These are phyloP conservation scores for Yarrowia sp. DNA, from an alignment of 805 yeast species.

Conservation along the genomic window DNA sequence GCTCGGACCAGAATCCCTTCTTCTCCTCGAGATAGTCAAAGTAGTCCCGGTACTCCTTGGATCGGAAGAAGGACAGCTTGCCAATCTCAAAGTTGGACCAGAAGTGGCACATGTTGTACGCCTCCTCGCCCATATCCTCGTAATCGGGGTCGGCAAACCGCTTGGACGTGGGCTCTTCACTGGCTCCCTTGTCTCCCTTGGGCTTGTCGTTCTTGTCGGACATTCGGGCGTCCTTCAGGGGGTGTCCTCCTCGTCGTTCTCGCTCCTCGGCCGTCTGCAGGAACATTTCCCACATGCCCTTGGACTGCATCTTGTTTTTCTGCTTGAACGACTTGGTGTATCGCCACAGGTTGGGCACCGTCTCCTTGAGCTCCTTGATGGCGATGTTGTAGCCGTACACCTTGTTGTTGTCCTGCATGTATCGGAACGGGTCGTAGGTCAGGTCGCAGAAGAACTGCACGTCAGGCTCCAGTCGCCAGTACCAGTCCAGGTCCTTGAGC, in stretches of 20 bases:
- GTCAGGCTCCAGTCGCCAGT: slow-evolving; percentile 96
- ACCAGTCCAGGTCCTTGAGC: slow-evolving; percentile 79
- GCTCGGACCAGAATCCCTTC: slow-evolving; percentile 86
- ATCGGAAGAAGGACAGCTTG: slow-evolving; percentile 72
- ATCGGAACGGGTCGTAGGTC: slow-evolving; percentile 87
- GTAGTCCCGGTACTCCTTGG: slow-evolving; percentile 68
- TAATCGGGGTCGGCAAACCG: slow-evolving; percentile 45
- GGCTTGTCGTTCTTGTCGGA: slow-evolving; percentile 57
- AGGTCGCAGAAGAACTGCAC: slow-evolving; percentile 89
- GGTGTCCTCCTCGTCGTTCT: slow-evolving; percentile 54
- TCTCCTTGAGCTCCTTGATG: slow-evolving; percentile 77
- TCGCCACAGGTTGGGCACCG: slow-evolving; percentile 82
- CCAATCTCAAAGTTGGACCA: slow-evolving; percentile 97
- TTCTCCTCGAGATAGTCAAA: slow-evolving; percentile 70
- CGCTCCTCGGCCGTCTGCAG: slow-evolving; percentile 49
- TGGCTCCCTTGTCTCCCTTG: neutral
- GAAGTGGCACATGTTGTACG: slow-evolving; percentile 80
- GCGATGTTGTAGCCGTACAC: slow-evolving; percentile 85
- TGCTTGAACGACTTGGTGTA: slow-evolving; percentile 70
- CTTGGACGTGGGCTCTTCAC: slow-evolving; percentile 3
- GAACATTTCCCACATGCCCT: slow-evolving; percentile 76
- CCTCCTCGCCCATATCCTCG: slow-evolving; percentile 45
- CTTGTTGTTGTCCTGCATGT: slow-evolving; percentile 73
- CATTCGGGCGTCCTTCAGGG: slow-evolving; percentile 65
- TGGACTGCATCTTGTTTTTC: slow-evolving; percentile 56